A percentile compares a stretch with the other conserved stretches of the same genome.
These are phyloP conservation scores for Blastobotrys serpentis DNA, from an alignment of 1,139 yeast genomes.

Conservation along the genomic window DNA sequence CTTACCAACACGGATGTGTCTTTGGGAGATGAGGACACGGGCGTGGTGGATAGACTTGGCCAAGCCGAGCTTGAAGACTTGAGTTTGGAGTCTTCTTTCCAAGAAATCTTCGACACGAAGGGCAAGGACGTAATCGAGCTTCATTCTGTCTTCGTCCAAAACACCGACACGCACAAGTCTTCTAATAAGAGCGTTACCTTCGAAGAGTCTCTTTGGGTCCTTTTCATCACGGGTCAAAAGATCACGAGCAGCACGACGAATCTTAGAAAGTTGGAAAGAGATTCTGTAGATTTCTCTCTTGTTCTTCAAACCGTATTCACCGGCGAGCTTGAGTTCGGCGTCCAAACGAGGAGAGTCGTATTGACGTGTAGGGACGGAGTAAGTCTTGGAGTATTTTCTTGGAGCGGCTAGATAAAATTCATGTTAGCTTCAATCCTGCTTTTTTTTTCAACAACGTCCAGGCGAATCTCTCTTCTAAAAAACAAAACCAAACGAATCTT, in stretches of 20 bases:
- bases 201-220: conserved; percentile 99
- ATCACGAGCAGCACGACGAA: conserved; percentile 99
- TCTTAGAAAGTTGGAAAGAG: conserved; percentile 97
- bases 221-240: conserved; percentile 99
- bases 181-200: conserved; percentile 98
- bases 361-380: conserved; percentile 98
- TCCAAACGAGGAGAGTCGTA: conserved; percentile 99
- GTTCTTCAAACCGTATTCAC: conserved; percentile 99
- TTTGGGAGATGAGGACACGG: conserved; percentile 96
- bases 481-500: too few species aligned
- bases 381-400: conserved; percentile 98
- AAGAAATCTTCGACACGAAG: conserved; percentile 98
- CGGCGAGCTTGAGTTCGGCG: conserved; percentile 98
- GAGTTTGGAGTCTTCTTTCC: conserved; percentile 99
- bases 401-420: conserved; percentile 47
- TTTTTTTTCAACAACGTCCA: too few species aligned
- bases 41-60: conserved; percentile 99
- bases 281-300: conserved; percentile 99
- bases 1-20: conserved; percentile 99
- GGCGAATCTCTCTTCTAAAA: too few species aligned
- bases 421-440: neutral
- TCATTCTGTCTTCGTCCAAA: conserved; percentile 98
- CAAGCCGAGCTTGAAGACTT: conserved; percentile 99
- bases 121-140: conserved; percentile 99
- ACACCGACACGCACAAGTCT: conserved; percentile 99